phyloP scores from a whole-genome alignment of 2,329 filamentous ascomycete genomes.

The Lizonia empirigonia region DNA sequence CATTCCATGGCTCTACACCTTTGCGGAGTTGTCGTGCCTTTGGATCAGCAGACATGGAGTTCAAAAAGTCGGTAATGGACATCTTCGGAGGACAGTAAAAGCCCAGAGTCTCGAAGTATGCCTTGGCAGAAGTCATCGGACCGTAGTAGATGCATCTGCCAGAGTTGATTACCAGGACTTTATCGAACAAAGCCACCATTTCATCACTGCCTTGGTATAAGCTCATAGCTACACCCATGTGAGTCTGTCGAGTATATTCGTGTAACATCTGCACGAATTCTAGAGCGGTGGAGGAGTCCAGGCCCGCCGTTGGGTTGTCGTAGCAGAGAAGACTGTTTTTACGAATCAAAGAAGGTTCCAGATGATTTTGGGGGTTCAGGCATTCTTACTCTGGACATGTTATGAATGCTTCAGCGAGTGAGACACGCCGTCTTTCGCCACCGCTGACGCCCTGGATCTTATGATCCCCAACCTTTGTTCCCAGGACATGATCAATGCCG shows the following conservation, averaged over 20 bases:
- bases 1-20: constrained; percentile 57
- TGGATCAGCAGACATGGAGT: constrained; percentile 37
- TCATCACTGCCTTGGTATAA: constrained; percentile 59
- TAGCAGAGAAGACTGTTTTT: constrained; percentile 59
- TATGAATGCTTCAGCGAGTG: constrained; percentile 68
- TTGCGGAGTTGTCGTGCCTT: constrained; percentile 50
- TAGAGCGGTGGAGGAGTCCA: constrained; percentile 52
- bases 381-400: constrained; percentile 44
- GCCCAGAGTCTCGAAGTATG: constrained; percentile 70
- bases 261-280: constrained; percentile 61
- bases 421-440: constrained; percentile 71
- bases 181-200: constrained; percentile 70
- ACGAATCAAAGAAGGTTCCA: not conserved
- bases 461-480: constrained; percentile 71
- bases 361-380: not conserved
- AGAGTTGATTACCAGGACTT: constrained; percentile 73
- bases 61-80: constrained; percentile 74
- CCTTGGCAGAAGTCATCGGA: constrained; percentile 60
- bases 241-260: constrained; percentile 55
- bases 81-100: constrained; percentile 67
- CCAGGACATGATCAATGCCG: constrained; percentile 56
- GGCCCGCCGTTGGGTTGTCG: constrained; percentile 51
- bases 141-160: constrained; percentile 79
- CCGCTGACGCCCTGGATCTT: constrained; percentile 70
- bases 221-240: constrained; percentile 59